Base-by-base conservation (phyloP, 106 monocot genomes). In the Apostasia shenzhenica region DNA sequence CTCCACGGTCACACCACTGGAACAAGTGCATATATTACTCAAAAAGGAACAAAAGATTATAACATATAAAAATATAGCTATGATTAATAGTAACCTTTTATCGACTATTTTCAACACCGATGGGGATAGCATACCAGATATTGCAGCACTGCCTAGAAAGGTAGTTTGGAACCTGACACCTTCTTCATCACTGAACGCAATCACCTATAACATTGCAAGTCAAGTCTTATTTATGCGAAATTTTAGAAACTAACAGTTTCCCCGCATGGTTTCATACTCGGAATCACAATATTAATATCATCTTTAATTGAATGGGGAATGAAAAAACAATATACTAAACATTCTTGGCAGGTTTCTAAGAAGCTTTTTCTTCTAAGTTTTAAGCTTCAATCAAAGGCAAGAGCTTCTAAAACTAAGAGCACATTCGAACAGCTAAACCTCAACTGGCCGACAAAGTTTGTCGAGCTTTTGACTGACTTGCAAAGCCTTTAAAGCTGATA, bases 171-270 rank as follows among this genome's bases (percentile, higher is more conserved):
- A 99, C 73, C 92, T 81, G 41, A 99, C 81, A 41, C 97, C 97
- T 72, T 99, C 97, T 66, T 99, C 97, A 80, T 99, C 97, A 67
- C 97, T 99, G 67, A 99, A 99, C 55, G 97, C 92, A 76, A 99
- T 93, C 39, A 99, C 85, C 92, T 99, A 63, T 37, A 67, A 67
- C 38, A 26, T 48, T 51, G 45, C 12, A 38, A 63, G 8, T 41
- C 1, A 2, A 67, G 9, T 26, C 26, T 26, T 26, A 26, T 26
- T 26, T 26, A 26, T 26, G 26, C 26, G 26, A 26, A 26, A 26
- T 26, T 26, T 26, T 26, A 26, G 26, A 26, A 26, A 26, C 26
- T 26, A 26, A 26, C 26, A 26, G 26, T 26, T 26, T 26, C 26
- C 26, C 26, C 0, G 26, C 26, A 26, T 26, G 26, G 26, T 26